These are phyloP conservation scores for Raddia guianensis DNA, from an alignment of 176 grass and related monocot genomes.

Conservation along the genomic window DNA sequence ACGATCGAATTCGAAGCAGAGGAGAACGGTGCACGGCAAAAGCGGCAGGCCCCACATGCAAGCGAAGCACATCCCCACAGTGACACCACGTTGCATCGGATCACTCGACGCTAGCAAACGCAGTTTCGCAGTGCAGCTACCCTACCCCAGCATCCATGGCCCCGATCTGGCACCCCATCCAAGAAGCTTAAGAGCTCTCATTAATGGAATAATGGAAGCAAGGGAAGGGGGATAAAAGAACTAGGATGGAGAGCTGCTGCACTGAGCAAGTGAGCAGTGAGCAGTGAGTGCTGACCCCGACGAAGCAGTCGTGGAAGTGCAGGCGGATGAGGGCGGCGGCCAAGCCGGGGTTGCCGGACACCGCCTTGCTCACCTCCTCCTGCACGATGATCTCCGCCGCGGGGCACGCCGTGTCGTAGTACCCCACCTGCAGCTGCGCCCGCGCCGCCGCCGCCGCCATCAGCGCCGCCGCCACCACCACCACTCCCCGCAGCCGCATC, in stretches of 20 bases:
- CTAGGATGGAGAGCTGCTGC: not conserved
- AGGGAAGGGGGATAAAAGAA: not conserved
- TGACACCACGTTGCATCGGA: constrained; percentile 31
- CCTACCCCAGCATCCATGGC: not conserved
- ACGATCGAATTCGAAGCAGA: not conserved
- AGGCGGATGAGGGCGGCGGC: constrained; percentile 67
- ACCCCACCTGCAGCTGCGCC: constrained; percentile 64
- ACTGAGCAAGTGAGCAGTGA: too few relatives aligned
- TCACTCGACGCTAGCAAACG: constrained; percentile 8
- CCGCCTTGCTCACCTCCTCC: constrained; percentile 51
- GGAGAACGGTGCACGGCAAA: constrained; percentile 21
- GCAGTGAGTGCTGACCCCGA: constrained; percentile 45
- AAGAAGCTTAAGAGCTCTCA: not conserved
- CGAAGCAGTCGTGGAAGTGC: constrained; percentile 94
- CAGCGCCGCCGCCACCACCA: not conserved
- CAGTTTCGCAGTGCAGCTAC: not conserved
- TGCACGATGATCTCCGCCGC: constrained; percentile 67
- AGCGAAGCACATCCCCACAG: constrained; percentile 23
- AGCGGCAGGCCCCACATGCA: constrained; percentile 31
- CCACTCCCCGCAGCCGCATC: not conserved
- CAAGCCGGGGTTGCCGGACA: constrained; percentile 33
- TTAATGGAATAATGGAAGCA: not conserved
- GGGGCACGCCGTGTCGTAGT: constrained; percentile 61
- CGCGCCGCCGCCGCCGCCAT: not conserved
- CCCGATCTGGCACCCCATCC: not conserved